These are phyloP conservation scores for Colletotrichum brevisporum DNA, from an alignment of 2,329 filamentous ascomycete species.

Conservation along the genomic window DNA sequence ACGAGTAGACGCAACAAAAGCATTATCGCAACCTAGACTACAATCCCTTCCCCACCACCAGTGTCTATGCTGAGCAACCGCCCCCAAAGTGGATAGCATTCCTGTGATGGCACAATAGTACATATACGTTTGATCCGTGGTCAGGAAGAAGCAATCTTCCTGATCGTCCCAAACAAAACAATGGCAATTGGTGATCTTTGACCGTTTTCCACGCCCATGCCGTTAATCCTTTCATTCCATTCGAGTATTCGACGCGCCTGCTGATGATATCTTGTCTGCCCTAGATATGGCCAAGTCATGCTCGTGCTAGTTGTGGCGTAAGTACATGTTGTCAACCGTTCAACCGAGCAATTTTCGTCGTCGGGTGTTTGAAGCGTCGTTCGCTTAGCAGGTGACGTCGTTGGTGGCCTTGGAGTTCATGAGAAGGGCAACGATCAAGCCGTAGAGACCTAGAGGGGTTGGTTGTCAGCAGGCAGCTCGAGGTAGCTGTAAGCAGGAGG, in stretches of 20 bases:
- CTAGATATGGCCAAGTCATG: conserved; percentile 42
- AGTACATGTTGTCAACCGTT: conserved; percentile 55
- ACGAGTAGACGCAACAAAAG: conserved; percentile 39
- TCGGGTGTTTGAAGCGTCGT: conserved; percentile 39
- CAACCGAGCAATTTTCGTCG: conserved; percentile 39
- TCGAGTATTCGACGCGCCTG: conserved; percentile 42
- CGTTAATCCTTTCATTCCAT: conserved; percentile 42
- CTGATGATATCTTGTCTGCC: conserved; percentile 43
- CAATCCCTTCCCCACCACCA: conserved; percentile 57
- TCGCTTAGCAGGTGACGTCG: conserved; percentile 72
- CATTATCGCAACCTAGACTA: conserved; percentile 56
- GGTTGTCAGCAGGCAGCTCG: conserved; percentile 40
- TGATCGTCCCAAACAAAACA: conserved; percentile 40
- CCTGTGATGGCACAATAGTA: conserved; percentile 65
- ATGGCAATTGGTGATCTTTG: conserved; percentile 39
- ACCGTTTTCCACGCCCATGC: conserved; percentile 43
- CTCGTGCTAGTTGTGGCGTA: conserved; percentile 44
- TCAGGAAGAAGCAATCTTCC: conserved; percentile 41
- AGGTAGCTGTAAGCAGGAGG: neutral
- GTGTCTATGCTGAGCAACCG: conserved; percentile 62
- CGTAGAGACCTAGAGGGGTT: conserved; percentile 86
- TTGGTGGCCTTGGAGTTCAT: conserved; percentile 96
- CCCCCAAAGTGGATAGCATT: conserved; percentile 54
- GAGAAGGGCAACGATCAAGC: conserved; percentile 96
- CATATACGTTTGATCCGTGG: conserved; percentile 56